Percentiles rank a stretch among this genome's conserved stretches.
Evolutionary conservation across 1,284 basidiomycete species (phyloP).

Genomic region (Athelia psychrophila): DNA sequence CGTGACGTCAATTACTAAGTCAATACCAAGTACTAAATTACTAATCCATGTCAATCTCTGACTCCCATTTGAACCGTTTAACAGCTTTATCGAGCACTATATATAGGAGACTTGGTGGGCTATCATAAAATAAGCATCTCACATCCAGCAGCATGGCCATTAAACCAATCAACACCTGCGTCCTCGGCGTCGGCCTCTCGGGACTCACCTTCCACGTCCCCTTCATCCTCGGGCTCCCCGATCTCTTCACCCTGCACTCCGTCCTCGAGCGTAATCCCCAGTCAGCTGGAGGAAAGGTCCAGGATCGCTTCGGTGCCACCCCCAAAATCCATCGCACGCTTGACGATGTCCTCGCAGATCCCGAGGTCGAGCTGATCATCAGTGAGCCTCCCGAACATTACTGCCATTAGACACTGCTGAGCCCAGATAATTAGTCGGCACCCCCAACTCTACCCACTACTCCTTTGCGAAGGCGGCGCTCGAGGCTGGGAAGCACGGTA

Average conservation of each 20-base stretch:
- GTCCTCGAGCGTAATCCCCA: constrained; percentile 64
- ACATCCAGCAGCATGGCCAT: constrained; percentile 27
- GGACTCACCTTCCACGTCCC: constrained; percentile 80
- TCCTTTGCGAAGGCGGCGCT: constrained; percentile 62
- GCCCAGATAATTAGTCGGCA: constrained; percentile 41
- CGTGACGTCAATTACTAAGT: constrained; percentile 3
- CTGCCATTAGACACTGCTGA: too few species aligned
- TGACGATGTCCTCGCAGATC: constrained; percentile 55
- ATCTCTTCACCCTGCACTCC: constrained; percentile 69
- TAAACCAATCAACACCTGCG: constrained; percentile 56
- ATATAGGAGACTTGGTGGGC: too few species aligned
- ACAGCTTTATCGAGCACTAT: too few species aligned
- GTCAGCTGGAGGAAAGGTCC: constrained; percentile 57
- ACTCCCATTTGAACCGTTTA: too few species aligned
- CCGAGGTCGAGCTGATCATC: constrained; percentile 65
- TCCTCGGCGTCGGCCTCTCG: constrained; percentile 75
- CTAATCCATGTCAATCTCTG: too few species aligned
- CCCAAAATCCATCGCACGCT: constrained; percentile 54
- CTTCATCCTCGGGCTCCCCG: constrained; percentile 72
- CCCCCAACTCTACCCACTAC: constrained; percentile 82
- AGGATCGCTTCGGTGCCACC: constrained; percentile 58
- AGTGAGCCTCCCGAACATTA: too few species aligned
- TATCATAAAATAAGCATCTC: too few species aligned
- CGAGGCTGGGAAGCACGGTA: constrained; percentile 78
- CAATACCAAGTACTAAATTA: too few species aligned